Evolutionary conservation across 2,329 filamentous ascomycete species (phyloP), one percentile per base, ranked within the genome.

Genomic region (Monosporascus sp.): DNA sequence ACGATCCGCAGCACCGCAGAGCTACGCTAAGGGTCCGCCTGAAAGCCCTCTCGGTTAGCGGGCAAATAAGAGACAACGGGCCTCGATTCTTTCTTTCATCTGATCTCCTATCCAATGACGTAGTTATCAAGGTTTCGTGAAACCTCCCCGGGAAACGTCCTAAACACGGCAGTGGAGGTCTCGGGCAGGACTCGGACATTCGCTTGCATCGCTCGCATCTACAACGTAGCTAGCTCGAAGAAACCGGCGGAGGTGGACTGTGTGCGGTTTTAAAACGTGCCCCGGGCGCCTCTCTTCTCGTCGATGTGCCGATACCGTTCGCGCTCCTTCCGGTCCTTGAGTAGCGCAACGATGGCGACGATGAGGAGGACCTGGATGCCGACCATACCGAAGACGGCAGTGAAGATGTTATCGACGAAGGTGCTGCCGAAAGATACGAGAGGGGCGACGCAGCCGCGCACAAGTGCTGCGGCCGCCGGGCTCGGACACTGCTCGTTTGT

Each of bases 221-320:
- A 43, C n/a, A 14, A 6, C 5, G 40, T 20, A 20, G 19, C 11
- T 20, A 20, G 40, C 11, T 14, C 7, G 40, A 20, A 19, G 40
- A 43, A 24, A 14, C 20, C n/a, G 40, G 17, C 9, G 20, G 19
- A 5, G 8, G 40, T 19, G 40, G 19, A 20, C 14, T 2, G 22
- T 0, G 22, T 14, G n/a, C 44, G 49, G 31, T 31, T 52, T 65
- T 74, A 80, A 67, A 81, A 81, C 34, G 76, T 71, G 50, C 77
- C 70, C 56, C 69, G 71, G 59, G 74, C 73, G 50, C 85, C 83
- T 58, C 72, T 82, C 82, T 94, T 94, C 78, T 91, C 84, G 66
- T 93, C 89, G 64, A 94, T 92, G 66, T 88, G 80, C 55, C 84
- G 82, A 74, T 91, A 94, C 55, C 90, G 80, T 71, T 88, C 85